Conservation (phyloP, 2,329 filamentous ascomycete genomes). For the Aspergillus tamarii region DNA sequence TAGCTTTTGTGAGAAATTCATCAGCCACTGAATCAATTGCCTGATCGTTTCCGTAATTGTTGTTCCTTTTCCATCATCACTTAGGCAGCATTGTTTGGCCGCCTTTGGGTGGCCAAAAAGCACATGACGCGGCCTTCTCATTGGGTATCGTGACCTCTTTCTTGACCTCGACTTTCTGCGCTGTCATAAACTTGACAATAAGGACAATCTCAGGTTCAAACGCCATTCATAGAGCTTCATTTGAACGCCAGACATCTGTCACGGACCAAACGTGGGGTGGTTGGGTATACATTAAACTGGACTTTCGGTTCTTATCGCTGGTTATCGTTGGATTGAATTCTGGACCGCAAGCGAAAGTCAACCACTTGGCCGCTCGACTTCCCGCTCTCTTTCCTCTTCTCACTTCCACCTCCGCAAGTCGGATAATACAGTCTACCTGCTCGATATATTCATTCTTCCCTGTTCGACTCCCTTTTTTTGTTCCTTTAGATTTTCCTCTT, state of each 20-base stretch:
- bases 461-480: conserved; percentile 1
- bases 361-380: conserved; percentile 25
- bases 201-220: neutral
- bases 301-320: conserved; percentile 5
- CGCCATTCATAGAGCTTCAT: neutral
- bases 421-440: conserved; percentile 6
- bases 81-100: conserved; percentile 20
- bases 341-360: conserved; percentile 19
- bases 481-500: conserved; percentile 5
- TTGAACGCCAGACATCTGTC: neutral
- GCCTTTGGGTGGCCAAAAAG: conserved; percentile 19
- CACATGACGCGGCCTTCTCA: conserved; percentile 22
- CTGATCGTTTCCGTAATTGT: neutral
- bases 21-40: conserved; percentile 8
- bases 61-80: neutral
- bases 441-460: conserved; percentile 11
- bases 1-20: conserved; percentile 10
- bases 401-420: conserved; percentile 14
- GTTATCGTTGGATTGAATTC: conserved; percentile 7
- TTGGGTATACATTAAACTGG: neutral
- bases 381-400: conserved; percentile 20
- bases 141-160: neutral
- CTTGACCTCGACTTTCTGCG: neutral
- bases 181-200: neutral
- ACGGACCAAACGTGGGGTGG: neutral